Conservation (phyloP, 129 eudicot genomes). For the Pulicaria dysenterica region DNA sequence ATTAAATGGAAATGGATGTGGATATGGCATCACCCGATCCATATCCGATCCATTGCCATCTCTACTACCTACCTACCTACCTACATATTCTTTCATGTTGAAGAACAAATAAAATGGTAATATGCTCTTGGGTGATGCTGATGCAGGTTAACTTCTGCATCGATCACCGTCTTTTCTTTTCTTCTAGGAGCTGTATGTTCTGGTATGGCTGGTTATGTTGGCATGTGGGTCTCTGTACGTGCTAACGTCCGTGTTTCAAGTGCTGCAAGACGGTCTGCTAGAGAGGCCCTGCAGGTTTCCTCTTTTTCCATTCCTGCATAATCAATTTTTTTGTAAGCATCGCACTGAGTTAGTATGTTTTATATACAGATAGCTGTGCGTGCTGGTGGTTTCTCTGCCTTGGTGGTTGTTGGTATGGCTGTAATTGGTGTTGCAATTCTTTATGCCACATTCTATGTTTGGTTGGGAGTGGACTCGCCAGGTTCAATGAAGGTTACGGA, state of each 20-base stretch:
- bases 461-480: conserved; percentile 82
- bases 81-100: not conserved
- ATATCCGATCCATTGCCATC: no score
- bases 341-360: conserved; percentile 23
- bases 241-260: conserved; percentile 98
- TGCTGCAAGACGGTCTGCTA: conserved; percentile 97
- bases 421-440: conserved; percentile 91
- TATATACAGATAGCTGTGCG: conserved; percentile 78
- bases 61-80: no score
- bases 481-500: conserved; percentile 96
- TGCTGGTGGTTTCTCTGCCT: conserved; percentile 97
- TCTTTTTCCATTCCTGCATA: conserved; percentile 16
- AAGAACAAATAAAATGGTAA: not conserved
- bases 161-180: conserved; percentile 81
- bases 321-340: conserved; percentile 21
- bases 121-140: conserved; percentile 25
- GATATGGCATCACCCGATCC: no score
- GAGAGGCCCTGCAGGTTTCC: conserved; percentile 91
- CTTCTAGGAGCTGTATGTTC: conserved; percentile 94
- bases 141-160: conserved; percentile 83
- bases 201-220: conserved; percentile 98
- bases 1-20: no score
- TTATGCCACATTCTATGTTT: conserved; percentile 86
- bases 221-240: conserved; percentile 99
- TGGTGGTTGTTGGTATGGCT: conserved; percentile 98